A percentile compares a stretch with the other conserved stretches of the same genome.
Conservation (phyloP, 2,329 filamentous ascomycete genomes). For the Pestalotiopsis sp. region DNA sequence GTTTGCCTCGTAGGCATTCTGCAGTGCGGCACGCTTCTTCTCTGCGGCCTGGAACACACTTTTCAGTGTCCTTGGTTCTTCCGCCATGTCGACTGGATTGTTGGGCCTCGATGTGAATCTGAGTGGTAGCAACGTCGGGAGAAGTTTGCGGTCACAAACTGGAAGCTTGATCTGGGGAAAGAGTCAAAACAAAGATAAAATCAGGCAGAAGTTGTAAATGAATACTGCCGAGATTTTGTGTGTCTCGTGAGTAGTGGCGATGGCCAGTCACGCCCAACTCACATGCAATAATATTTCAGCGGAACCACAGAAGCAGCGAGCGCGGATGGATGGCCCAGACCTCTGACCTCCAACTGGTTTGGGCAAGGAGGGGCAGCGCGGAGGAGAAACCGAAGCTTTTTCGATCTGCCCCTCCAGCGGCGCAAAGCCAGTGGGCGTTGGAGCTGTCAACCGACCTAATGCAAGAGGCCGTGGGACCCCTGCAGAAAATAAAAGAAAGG, state of each 20-base stretch:
- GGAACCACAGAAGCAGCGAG: no score
- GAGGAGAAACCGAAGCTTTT: background rate
- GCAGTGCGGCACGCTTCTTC: constrained; percentile 56
- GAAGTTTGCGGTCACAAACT: background rate
- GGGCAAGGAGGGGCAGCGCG: background rate
- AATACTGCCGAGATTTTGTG: background rate
- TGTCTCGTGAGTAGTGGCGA: background rate
- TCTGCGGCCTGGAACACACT: constrained; percentile 54
- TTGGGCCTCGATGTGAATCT: background rate
- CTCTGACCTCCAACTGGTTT: background rate
- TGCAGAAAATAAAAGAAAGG: background rate
- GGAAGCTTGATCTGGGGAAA: background rate
- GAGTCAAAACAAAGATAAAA: background rate
- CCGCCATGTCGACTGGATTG: constrained; percentile 30
- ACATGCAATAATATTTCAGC: background rate
- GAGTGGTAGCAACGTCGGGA: background rate
- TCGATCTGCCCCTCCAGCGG: background rate
- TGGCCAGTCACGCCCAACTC: background rate
- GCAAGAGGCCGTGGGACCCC: background rate
- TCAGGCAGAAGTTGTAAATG: background rate
- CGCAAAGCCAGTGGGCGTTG: background rate
- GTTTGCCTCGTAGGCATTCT: constrained; percentile 65
- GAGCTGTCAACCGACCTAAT: background rate
- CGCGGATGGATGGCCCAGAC: background rate
- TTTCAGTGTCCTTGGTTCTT: constrained; percentile 50